These are phyloP conservation scores for Crassisporium funariophilum DNA, from an alignment of 768 basidiomycete genomes.

Conservation along the genomic window DNA sequence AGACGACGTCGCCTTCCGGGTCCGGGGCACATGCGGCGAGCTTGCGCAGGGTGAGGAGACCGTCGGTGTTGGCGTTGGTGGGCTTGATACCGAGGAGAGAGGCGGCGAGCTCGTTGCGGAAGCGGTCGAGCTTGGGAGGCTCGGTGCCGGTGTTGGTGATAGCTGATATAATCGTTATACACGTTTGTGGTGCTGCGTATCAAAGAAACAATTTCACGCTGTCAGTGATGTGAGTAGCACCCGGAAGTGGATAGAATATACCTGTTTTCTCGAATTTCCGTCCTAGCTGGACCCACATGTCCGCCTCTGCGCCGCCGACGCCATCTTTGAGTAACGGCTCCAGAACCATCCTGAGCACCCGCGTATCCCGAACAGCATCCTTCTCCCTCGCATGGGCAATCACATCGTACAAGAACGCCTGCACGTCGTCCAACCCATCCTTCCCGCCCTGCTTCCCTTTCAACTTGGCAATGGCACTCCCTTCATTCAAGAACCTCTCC, in stretches of 20 bases:
- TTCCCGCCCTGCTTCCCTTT: constrained; percentile 11
- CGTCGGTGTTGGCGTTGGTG: constrained; percentile 64
- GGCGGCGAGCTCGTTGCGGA: constrained; percentile 91
- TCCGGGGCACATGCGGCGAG: constrained; percentile 76
- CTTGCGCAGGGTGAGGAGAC: constrained; percentile 67
- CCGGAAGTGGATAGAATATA: constrained; percentile 34
- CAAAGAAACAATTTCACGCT: neutral
- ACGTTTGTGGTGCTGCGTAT: constrained; percentile 63
- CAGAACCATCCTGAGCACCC: constrained; percentile 63
- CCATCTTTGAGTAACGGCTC: constrained; percentile 61
- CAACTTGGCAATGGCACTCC: too few relatives aligned
- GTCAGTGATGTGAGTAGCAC: neutral
- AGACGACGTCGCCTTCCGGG: constrained; percentile 75
- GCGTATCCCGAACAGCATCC: constrained; percentile 55
- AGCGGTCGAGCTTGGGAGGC: constrained; percentile 71
- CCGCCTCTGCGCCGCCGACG: constrained; percentile 64
- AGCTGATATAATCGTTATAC: constrained; percentile 65
- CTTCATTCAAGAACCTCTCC: constrained; percentile 22
- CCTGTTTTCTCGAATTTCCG: constrained; percentile 64
- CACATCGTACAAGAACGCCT: constrained; percentile 30
- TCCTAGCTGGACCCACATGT: constrained; percentile 75
- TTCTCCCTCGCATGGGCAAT: constrained; percentile 31
- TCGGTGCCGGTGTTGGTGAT: constrained; percentile 67
- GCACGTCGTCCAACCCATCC: constrained; percentile 18
- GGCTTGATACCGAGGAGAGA: constrained; percentile 67